These are phyloP conservation scores for Populus simonii DNA, from an alignment of 345 rosid species.

Conservation along the genomic window DNA sequence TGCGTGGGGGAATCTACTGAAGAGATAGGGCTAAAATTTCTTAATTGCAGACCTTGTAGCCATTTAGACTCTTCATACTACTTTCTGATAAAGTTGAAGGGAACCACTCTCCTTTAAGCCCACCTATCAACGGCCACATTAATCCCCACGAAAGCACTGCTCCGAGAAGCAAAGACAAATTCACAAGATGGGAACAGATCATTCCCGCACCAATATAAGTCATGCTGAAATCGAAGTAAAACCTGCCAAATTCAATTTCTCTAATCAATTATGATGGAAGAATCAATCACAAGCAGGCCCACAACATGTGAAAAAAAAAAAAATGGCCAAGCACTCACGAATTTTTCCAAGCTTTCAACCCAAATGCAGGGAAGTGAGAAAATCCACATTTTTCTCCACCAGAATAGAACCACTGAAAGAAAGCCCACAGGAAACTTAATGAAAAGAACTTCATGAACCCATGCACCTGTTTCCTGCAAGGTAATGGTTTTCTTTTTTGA, in stretches of 20 bases:
- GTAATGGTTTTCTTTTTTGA: neutral
- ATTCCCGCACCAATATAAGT: constrained; percentile 93
- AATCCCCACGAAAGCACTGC: constrained; percentile 89
- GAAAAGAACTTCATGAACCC: constrained; percentile 68
- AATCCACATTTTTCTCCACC: constrained; percentile 75
- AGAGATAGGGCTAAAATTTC: neutral
- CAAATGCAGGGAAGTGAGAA: constrained; percentile 75
- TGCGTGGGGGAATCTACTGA: no score
- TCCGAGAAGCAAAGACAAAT: constrained; percentile 82
- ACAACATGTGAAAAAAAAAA: neutral
- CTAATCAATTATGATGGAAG: constrained; percentile 6
- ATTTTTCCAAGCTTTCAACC: constrained; percentile 72
- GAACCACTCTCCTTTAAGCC: constrained; percentile 75
- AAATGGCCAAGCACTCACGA: constrained; percentile 43
- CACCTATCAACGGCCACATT: constrained; percentile 84
- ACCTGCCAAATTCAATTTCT: constrained; percentile 47
- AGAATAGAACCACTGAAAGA: constrained; percentile 81
- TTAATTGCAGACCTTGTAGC: constrained; percentile 61
- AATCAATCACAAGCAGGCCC: neutral
- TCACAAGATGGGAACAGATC: constrained; percentile 95
- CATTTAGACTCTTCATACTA: constrained; percentile 85
- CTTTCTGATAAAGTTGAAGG: constrained; percentile 46
- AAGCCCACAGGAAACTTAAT: constrained; percentile 72
- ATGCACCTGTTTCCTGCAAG: constrained; percentile 73
- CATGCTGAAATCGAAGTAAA: constrained; percentile 85